Evolutionary conservation across 306 rosid species (phyloP).

Genomic region (Rosa lucieae): DNA sequence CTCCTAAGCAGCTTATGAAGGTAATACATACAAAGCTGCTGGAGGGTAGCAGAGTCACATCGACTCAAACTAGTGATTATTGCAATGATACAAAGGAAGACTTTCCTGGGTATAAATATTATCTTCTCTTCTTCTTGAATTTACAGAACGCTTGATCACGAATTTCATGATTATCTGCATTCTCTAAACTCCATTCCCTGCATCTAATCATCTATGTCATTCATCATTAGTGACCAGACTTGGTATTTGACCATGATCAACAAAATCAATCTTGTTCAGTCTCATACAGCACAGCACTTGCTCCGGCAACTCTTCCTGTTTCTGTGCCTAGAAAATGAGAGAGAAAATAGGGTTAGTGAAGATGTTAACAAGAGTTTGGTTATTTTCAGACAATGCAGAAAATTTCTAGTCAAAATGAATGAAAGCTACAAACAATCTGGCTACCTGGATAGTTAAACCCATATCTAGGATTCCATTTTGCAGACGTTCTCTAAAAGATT

Average conservation of each 20-base stretch:
- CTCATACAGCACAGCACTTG: slow-evolving; percentile 86
- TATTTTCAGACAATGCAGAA: background rate
- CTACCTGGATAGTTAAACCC: slow-evolving; percentile 89
- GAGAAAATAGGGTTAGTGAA: background rate
- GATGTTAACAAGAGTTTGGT: background rate
- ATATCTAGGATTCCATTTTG: slow-evolving; percentile 74
- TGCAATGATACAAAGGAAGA: background rate
- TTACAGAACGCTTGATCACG: slow-evolving; percentile 5
- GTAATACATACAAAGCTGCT: slow-evolving; percentile 2
- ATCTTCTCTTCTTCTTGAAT: slow-evolving; percentile 9
- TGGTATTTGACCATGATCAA: slow-evolving; percentile 67
- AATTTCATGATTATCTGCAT: background rate
- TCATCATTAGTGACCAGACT: slow-evolving; percentile 59
- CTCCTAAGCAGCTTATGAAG: slow-evolving; percentile 4
- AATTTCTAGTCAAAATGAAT: background rate
- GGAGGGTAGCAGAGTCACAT: background rate
- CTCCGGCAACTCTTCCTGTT: slow-evolving; percentile 90
- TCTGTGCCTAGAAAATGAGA: slow-evolving; percentile 62
- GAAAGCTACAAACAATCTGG: background rate
- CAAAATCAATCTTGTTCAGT: slow-evolving; percentile 82
- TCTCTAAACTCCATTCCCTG: background rate
- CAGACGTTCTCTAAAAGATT: slow-evolving; percentile 75
- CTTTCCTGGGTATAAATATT: background rate
- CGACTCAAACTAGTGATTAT: slow-evolving; percentile 1
- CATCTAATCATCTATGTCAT: slow-evolving; percentile 20